phyloP scores from a whole-genome alignment of 192 early-diverging fungal genomes.

The Thamnidium elegans region DNA sequence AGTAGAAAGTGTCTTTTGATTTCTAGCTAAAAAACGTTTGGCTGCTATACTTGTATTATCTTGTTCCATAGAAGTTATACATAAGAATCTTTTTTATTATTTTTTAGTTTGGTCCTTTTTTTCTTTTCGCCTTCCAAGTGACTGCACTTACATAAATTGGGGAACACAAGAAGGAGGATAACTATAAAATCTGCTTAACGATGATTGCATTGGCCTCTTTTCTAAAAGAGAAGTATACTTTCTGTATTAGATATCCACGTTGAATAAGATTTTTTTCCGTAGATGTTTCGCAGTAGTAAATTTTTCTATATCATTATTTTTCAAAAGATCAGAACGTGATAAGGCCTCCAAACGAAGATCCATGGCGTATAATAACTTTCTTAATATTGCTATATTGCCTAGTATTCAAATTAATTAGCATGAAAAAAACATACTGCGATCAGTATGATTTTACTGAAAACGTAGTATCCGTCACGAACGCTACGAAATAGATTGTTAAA shows the following conservation, averaged over 20 bases:
- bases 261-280: too few relatives aligned
- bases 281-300: neutral
- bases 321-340: slow-evolving; percentile 12
- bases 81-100: neutral
- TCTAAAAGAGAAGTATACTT: too few relatives aligned
- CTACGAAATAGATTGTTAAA: slow-evolving; percentile 8
- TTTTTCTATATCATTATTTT: slow-evolving; percentile 6
- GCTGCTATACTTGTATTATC: neutral
- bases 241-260: too few relatives aligned
- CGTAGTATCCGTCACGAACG: slow-evolving; percentile 4
- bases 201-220: too few relatives aligned
- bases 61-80: neutral
- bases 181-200: too few relatives aligned
- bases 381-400: slow-evolving; percentile 4
- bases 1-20: slow-evolving; percentile 1
- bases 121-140: too few relatives aligned
- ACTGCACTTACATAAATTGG: too few relatives aligned
- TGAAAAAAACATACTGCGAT: slow-evolving; percentile 7
- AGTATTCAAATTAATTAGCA: slow-evolving; percentile 8
- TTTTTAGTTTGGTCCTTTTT: neutral
- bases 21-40: neutral
- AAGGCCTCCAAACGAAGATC: slow-evolving; percentile 8
- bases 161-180: too few relatives aligned
- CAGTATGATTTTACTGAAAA: neutral
- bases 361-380: slow-evolving; percentile 2